Percentiles rank a stretch among this genome's conserved stretches.
Conservation (phyloP, 345 rosid species). For the Lenwebbia sp. region DNA sequence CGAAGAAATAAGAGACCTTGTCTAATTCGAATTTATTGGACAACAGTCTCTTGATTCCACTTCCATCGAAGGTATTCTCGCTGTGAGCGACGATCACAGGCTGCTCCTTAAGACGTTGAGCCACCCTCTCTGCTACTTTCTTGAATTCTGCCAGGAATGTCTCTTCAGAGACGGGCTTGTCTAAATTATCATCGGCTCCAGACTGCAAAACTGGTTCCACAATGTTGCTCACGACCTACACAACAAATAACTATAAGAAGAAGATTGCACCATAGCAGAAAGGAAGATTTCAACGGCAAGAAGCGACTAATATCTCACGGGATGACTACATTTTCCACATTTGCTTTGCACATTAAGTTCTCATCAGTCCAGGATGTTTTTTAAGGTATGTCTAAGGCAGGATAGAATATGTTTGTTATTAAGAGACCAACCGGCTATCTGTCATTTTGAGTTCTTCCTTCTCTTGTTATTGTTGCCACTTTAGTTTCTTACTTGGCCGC, state of each 20-base stretch:
- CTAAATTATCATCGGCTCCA: constrained; percentile 19
- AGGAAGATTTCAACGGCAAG: not conserved
- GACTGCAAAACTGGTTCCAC: constrained; percentile 59
- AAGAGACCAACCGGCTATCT: not conserved
- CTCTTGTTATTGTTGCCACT: not conserved
- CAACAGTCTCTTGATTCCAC: constrained; percentile 58
- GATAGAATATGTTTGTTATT: not conserved
- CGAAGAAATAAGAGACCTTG: constrained; percentile 29
- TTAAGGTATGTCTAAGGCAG: not conserved
- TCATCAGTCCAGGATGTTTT: not conserved
- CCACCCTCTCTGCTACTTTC: constrained; percentile 51
- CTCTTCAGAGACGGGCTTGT: constrained; percentile 35
- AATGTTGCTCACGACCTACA: constrained; percentile 62
- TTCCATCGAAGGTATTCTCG: constrained; percentile 82
- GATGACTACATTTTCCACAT: not conserved
- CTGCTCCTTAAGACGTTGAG: constrained; percentile 74
- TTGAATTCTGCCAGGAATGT: constrained; percentile 55
- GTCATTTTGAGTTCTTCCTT: not conserved
- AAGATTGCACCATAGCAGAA: not conserved
- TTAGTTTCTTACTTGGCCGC: not conserved
- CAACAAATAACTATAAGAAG: not conserved
- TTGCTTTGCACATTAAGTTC: not conserved
- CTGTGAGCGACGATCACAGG: constrained; percentile 93
- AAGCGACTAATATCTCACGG: not conserved
- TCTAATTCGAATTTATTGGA: constrained; percentile 79